phyloP scores from a whole-genome alignment of 768 basidiomycete genomes.

The Leccinum truebloodii region DNA sequence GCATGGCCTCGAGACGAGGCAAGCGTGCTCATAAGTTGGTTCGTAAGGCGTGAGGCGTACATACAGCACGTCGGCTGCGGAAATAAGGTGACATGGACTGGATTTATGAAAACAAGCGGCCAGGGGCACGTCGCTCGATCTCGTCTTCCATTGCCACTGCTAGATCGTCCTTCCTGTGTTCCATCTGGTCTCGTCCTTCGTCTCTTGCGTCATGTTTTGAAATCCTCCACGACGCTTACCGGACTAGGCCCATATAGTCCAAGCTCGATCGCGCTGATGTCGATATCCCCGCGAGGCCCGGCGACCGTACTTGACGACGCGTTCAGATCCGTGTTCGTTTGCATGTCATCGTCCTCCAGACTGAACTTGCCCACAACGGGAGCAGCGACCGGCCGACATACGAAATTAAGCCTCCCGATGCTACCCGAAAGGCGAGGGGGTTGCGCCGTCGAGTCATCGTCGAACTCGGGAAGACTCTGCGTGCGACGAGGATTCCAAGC shows the following conservation, averaged over 20 bases:
- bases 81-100: not conserved
- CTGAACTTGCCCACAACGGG: not conserved
- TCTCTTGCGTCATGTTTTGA: not conserved
- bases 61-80: not conserved
- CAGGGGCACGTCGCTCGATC: not conserved
- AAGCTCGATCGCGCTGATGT: conserved; percentile 14
- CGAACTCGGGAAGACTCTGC: not conserved
- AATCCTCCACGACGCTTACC: conserved; percentile 5
- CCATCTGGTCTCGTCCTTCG: not conserved
- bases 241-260: conserved; percentile 8
- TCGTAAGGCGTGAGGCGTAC: not conserved
- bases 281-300: not conserved
- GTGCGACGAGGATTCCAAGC: conserved; percentile 13
- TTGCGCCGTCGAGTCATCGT: not conserved
- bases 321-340: not conserved
- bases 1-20: conserved; percentile 7
- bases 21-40: not conserved
- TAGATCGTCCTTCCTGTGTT: not conserved
- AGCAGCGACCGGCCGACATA: conserved; percentile 4
- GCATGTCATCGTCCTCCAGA: not conserved
- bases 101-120: not conserved
- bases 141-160: not conserved
- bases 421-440: not conserved
- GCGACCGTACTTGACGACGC: conserved; percentile 16
- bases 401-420: conserved; percentile 8